Percentiles rank a stretch among this genome's conserved stretches.
Conservation (phyloP, 2,329 filamentous ascomycete genomes). For the Penicillium sp. region DNA sequence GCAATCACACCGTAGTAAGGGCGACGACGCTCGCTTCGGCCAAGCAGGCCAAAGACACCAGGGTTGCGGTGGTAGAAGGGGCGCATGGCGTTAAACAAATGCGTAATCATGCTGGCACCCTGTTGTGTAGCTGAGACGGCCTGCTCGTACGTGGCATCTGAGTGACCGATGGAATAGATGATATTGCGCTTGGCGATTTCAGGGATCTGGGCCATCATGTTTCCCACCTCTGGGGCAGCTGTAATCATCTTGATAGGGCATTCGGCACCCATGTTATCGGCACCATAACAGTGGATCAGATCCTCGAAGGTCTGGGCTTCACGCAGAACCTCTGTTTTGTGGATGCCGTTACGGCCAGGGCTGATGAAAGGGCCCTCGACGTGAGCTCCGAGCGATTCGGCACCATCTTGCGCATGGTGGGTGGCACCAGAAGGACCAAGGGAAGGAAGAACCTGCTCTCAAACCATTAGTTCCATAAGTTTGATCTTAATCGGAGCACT, state of each 20-base stretch:
- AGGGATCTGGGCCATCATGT: constrained; percentile 69
- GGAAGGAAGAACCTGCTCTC: constrained; percentile 63
- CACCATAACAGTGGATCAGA: constrained; percentile 58
- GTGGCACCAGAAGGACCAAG: constrained; percentile 68
- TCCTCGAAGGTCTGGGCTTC: constrained; percentile 65
- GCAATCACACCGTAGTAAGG: constrained; percentile 89
- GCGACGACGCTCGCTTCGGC: constrained; percentile 56
- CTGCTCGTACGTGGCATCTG: constrained; percentile 82
- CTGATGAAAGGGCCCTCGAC: constrained; percentile 88
- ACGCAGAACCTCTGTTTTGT: constrained; percentile 72
- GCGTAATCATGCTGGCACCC: constrained; percentile 86
- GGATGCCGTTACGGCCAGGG: constrained; percentile 81
- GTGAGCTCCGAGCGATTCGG: constrained; percentile 86
- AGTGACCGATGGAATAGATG: constrained; percentile 79
- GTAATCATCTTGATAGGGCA: constrained; percentile 74
- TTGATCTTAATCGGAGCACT: not conserved
- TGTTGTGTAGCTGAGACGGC: constrained; percentile 69
- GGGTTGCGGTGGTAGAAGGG: constrained; percentile 89
- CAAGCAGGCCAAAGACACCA: constrained; percentile 83
- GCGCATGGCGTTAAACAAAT: constrained; percentile 92
- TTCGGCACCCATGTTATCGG: constrained; percentile 58
- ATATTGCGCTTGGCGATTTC: constrained; percentile 67
- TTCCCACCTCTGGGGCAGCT: constrained; percentile 76
- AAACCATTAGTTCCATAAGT: not conserved
- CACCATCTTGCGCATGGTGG: constrained; percentile 65